Evolutionary conservation across 2,329 filamentous ascomycete species (phyloP).

Genomic region (Cryphonectria nitschkei): DNA sequence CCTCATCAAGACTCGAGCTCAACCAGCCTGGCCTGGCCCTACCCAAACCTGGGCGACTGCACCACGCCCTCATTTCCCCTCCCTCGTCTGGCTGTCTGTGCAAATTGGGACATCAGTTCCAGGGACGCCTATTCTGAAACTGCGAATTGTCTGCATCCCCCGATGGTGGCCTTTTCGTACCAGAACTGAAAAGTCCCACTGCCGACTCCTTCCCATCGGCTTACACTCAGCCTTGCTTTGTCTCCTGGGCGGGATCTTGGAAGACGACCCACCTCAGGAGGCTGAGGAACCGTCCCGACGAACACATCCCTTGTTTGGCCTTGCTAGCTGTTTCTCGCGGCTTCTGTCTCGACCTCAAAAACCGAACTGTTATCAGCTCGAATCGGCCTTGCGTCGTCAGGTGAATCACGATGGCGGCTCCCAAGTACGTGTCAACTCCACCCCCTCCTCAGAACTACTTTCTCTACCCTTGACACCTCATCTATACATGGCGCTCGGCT

Average conservation of each 20-base stretch:
- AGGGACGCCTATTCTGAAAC: background rate
- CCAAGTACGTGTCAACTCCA: slow-evolving; percentile 12
- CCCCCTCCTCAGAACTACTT: background rate
- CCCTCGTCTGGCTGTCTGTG: background rate
- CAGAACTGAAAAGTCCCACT: background rate
- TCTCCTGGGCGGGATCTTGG: background rate
- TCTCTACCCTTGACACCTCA: background rate
- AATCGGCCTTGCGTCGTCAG: background rate
- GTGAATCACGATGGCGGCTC: slow-evolving; percentile 18
- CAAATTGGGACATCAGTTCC: background rate
- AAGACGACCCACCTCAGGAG: slow-evolving; percentile 3
- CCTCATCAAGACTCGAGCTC: background rate
- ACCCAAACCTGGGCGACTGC: background rate
- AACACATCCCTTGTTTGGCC: slow-evolving; percentile 1
- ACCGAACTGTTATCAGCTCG: background rate
- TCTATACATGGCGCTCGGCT: background rate
- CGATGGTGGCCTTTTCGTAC: slow-evolving; percentile 9
- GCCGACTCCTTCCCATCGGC: background rate
- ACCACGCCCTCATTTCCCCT: background rate
- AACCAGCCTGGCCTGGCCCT: background rate
- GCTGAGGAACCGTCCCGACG: background rate
- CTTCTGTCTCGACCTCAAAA: background rate
- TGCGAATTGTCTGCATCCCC: slow-evolving; percentile 1
- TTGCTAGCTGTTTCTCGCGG: background rate
- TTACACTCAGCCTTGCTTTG: background rate